phyloP scores from a whole-genome alignment of 768 basidiomycete species.

The Ramaria rubella region DNA sequence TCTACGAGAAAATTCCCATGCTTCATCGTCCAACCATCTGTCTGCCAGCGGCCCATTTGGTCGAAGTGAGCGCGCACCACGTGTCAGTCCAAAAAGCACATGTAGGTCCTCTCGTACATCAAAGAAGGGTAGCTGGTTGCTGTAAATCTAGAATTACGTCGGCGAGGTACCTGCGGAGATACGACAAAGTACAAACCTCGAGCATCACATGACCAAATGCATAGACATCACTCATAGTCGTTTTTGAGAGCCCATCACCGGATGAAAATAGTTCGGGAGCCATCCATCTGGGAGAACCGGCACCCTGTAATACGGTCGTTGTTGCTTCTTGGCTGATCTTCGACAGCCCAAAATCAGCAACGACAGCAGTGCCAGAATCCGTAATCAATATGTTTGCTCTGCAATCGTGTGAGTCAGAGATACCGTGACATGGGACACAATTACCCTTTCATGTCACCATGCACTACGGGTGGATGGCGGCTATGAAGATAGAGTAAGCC shows the following conservation, averaged over 20 bases:
- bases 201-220: slow-evolving; percentile 55
- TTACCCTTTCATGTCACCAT: slow-evolving; percentile 56
- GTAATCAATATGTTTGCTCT: slow-evolving; percentile 55
- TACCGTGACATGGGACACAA: slow-evolving; percentile 17
- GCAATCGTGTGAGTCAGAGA: background rate
- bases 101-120: background rate
- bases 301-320: slow-evolving; percentile 18
- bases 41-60: background rate
- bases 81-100: background rate
- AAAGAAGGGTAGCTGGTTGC: too few relatives aligned
- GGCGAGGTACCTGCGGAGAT: background rate
- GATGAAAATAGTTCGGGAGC: slow-evolving; percentile 52
- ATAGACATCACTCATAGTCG: slow-evolving; percentile 52
- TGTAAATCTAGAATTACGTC: background rate
- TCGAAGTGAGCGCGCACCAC: background rate
- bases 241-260: slow-evolving; percentile 38
- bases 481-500: slow-evolving; percentile 54
- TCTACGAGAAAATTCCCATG: background rate
- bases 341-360: slow-evolving; percentile 58
- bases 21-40: background rate
- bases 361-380: slow-evolving; percentile 43
- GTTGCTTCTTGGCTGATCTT: slow-evolving; percentile 47
- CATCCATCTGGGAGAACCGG: slow-evolving; percentile 47
- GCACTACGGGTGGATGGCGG: slow-evolving; percentile 47
- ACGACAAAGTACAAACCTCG: slow-evolving; percentile 40